A percentile compares a stretch with the other conserved stretches of the same genome.
phyloP scores from a whole-genome alignment of 1,139 yeast species.

The Sugiyamaella xylanicola region DNA sequence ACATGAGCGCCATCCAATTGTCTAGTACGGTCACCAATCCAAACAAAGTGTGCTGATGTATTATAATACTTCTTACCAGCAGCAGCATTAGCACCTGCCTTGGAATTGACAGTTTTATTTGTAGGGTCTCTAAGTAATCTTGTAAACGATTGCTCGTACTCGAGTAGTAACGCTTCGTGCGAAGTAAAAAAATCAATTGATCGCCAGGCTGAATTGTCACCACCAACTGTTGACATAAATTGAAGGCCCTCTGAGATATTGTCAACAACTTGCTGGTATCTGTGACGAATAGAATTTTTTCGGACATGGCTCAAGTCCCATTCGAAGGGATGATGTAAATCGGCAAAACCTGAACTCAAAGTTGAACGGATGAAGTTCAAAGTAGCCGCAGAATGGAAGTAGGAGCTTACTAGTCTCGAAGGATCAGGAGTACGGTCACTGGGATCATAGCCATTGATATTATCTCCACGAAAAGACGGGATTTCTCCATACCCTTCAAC shows the following conservation, averaged over 20 bases:
- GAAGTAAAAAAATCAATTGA: slow-evolving; percentile 47
- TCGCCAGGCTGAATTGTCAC: slow-evolving; percentile 37
- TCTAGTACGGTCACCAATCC: slow-evolving; percentile 52
- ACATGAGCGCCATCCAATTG: slow-evolving; percentile 51
- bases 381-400: slow-evolving; percentile 51
- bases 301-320: slow-evolving; percentile 50
- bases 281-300: slow-evolving; percentile 40
- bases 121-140: slow-evolving; percentile 37
- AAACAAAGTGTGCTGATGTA: slow-evolving; percentile 49
- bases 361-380: slow-evolving; percentile 46
- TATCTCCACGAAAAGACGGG: slow-evolving; percentile 49
- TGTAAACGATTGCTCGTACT: slow-evolving; percentile 49
- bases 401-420: slow-evolving; percentile 46
- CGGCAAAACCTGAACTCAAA: slow-evolving; percentile 47
- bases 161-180: slow-evolving; percentile 48
- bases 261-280: slow-evolving; percentile 45
- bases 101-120: not conserved
- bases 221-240: slow-evolving; percentile 48
- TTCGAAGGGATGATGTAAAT: slow-evolving; percentile 45
- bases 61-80: slow-evolving; percentile 42
- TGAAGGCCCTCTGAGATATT: slow-evolving; percentile 44
- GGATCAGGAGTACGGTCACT: slow-evolving; percentile 48
- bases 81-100: not conserved
- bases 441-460: slow-evolving; percentile 47
- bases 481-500: slow-evolving; percentile 46